Evolutionary conservation across 257 asterid genomes (phyloP), one percentile per base, ranked within the genome.

Genomic region (Coffea eugenioides): DNA sequence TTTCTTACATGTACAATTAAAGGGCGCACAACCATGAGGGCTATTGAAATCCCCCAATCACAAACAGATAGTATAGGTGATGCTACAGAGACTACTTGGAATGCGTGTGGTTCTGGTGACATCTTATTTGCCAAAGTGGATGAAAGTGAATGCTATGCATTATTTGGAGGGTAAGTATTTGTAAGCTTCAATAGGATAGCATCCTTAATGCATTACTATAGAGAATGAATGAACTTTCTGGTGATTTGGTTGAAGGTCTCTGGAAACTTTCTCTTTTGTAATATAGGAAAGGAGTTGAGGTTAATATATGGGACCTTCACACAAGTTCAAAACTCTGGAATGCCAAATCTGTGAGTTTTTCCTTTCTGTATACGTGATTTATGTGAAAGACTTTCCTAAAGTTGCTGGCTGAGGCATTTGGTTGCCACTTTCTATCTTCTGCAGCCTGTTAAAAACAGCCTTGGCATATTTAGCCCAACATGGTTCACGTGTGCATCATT

Each of bases 401-500:
- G 81, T 54, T 27, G 39, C 77, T 71, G 74, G 5, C 62, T 43
- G 51, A 48, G 65, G 56, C 71, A 79, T 77, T 79, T 86, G 75
- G 77, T 65, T 69, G 65, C 77, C 80, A 70, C 61, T 79, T 77
- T 62, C 57, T 71, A 46, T 79, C 84, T 80, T 67, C 57, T 93
- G 83, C 83, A 95, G 99, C 97, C 97, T 80, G 89, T 90, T 59
- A 92, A 91, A 86, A 85, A 93, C 91, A 93, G 82, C 77, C 94
- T 95, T 73, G 97, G 90, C 64, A 90, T 95, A 77, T 91, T 93
- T 86, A 87, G 93, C 74, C 99, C 98, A 49, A 86, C 99, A 54
- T 93, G 93, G 90, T 90, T 95, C 85, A 95, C 99, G 59, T 92
- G 90, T 82, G 91, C 96, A 54, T 87, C 98, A 73, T 95, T 93